Conservation (phyloP, 2,329 filamentous ascomycete genomes). For the Talaromyces sp. region DNA sequence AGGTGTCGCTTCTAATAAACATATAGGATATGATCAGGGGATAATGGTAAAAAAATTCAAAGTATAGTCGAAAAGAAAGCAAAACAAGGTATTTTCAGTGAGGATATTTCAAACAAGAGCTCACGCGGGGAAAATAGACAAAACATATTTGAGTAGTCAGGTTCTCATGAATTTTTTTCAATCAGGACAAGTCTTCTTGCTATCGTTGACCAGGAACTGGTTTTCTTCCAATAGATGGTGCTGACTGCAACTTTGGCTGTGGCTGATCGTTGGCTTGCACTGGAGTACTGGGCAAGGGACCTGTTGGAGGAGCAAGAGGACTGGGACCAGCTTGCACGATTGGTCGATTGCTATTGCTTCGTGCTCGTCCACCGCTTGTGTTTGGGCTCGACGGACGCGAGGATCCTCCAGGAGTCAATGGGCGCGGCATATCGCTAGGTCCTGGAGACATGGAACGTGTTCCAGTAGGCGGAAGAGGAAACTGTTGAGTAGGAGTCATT, state of each 20-base stretch:
- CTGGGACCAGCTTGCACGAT: slow-evolving; percentile 16
- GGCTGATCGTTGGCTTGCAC: slow-evolving; percentile 11
- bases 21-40: background rate
- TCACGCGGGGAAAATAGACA: background rate
- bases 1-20: background rate
- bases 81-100: background rate
- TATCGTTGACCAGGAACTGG: slow-evolving; percentile 50
- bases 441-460: slow-evolving; percentile 27
- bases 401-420: slow-evolving; percentile 26
- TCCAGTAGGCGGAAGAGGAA: slow-evolving; percentile 21
- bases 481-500: slow-evolving; percentile 23
- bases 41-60: background rate
- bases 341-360: slow-evolving; percentile 28
- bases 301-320: slow-evolving; percentile 18
- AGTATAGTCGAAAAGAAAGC: background rate
- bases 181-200: background rate
- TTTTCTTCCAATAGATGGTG: slow-evolving; percentile 48
- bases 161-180: background rate
- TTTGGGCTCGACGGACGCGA: slow-evolving; percentile 35
- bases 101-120: background rate
- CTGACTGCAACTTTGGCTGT: slow-evolving; percentile 18
- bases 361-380: slow-evolving; percentile 20
- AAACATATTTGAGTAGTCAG: background rate
- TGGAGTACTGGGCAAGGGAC: slow-evolving; percentile 8
- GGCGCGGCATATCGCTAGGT: slow-evolving; percentile 4